phyloP scores from a whole-genome alignment of 2,329 filamentous ascomycete genomes.

The Cordyceps farinosa region DNA sequence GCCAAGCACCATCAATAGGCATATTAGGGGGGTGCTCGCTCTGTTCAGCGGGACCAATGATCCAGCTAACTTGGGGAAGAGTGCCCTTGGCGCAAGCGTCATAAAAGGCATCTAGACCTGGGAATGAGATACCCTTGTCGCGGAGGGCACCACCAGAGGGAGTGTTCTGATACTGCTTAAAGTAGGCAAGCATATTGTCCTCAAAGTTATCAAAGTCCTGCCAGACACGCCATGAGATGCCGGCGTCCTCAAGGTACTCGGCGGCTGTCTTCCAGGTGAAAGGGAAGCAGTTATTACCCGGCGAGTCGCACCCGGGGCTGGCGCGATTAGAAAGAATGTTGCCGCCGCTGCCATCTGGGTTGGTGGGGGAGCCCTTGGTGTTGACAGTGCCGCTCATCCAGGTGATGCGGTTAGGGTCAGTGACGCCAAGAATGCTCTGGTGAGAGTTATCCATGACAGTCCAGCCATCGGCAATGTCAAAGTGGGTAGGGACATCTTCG shows the following conservation, averaged over 20 bases:
- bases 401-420: constrained; percentile 45
- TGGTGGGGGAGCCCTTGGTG: constrained; percentile 37
- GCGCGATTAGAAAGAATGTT: constrained; percentile 46
- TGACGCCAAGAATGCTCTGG: constrained; percentile 25
- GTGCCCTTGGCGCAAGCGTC: constrained; percentile 45
- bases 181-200: constrained; percentile 52
- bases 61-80: constrained; percentile 49
- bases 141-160: constrained; percentile 36
- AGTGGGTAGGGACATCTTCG: constrained; percentile 51
- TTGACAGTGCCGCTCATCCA: constrained; percentile 43
- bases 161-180: constrained; percentile 46
- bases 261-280: constrained; percentile 50
- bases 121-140: constrained; percentile 42
- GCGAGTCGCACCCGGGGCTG: constrained; percentile 34
- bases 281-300: constrained; percentile 47
- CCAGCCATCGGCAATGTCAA: constrained; percentile 52
- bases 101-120: constrained; percentile 47
- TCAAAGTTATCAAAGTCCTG: constrained; percentile 49
- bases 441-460: constrained; percentile 31
- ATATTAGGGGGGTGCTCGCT: constrained; percentile 52
- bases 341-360: constrained; percentile 38
- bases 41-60: constrained; percentile 52
- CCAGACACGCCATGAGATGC: constrained; percentile 48
- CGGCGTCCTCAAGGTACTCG: constrained; percentile 45
- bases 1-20: constrained; percentile 52